Percentiles rank a stretch among this genome's conserved stretches.
Conservation (phyloP, 1,284 basidiomycete species). For the Trichosporon coremiiforme region DNA sequence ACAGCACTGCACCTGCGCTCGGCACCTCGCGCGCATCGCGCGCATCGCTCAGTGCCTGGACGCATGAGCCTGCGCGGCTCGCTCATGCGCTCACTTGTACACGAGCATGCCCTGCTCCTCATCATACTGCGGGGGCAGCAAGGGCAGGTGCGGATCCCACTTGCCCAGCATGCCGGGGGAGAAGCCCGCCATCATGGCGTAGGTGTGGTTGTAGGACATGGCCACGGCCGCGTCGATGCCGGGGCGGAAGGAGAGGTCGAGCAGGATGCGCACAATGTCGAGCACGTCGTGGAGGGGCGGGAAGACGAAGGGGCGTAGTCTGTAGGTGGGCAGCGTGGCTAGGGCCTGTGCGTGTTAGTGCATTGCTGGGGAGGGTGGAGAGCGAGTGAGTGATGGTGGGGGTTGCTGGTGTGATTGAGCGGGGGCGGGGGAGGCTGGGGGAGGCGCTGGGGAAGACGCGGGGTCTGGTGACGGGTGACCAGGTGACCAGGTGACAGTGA, state of each 20-base stretch:
- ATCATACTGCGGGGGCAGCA: neutral
- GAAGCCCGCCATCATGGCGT: conserved; percentile 1
- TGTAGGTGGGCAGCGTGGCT: neutral
- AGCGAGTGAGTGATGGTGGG: too few species aligned
- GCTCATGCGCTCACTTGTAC: neutral
- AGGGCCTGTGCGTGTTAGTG: neutral
- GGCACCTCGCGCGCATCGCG: too few species aligned
- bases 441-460: too few species aligned
- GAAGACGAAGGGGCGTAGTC: neutral
- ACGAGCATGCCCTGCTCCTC: neutral
- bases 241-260: neutral
- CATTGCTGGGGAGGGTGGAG: too few species aligned
- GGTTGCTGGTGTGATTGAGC: too few species aligned
- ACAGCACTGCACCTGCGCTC: too few species aligned
- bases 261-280: conserved; percentile 10
- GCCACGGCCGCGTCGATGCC: neutral
- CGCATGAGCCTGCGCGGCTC: neutral
- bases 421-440: too few species aligned
- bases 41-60: neutral
- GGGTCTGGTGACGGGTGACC: too few species aligned
- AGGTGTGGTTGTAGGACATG: neutral
- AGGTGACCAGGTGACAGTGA: too few species aligned
- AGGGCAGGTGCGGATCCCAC: conserved; percentile 14
- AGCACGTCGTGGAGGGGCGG: neutral
- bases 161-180: conserved; percentile 1